Evolutionary conservation across 805 yeast species (phyloP).

Genomic region (Kodamaea leandrae): DNA sequence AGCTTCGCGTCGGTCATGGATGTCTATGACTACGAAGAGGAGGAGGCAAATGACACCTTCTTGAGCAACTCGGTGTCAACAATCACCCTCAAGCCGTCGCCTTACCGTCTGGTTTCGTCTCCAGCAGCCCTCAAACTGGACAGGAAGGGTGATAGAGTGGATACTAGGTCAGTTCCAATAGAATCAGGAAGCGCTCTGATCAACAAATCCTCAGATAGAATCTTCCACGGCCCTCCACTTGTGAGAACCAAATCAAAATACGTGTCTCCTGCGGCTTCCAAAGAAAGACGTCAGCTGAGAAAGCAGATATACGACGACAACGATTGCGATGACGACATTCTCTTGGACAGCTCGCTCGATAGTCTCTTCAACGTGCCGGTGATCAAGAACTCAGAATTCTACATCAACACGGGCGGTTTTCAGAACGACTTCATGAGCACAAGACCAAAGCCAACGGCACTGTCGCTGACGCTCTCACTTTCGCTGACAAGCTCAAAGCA

Average conservation of each 20-base stretch:
- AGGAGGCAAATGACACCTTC: constrained; percentile 7
- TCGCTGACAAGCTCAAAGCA: too few species aligned
- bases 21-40: constrained; percentile 6
- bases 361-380: constrained; percentile 43
- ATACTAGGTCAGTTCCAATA: too few species aligned
- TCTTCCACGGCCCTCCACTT: too few species aligned
- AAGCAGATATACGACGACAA: constrained; percentile 42
- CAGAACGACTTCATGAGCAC: constrained; percentile 25
- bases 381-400: constrained; percentile 32
- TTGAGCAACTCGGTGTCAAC: constrained; percentile 12
- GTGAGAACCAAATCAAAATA: constrained; percentile 35
- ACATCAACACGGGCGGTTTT: constrained; percentile 17
- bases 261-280: constrained; percentile 35
- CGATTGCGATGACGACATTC: constrained; percentile 39
- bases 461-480: constrained; percentile 3
- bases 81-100: constrained; percentile 10
- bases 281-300: constrained; percentile 35
- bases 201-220: too few species aligned
- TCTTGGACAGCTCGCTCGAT: constrained; percentile 31
- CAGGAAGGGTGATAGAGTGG: too few species aligned
- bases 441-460: neutral
- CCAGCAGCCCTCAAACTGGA: constrained; percentile 9
- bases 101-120: constrained; percentile 4
- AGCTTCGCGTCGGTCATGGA: constrained; percentile 8
- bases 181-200: neutral